These are phyloP conservation scores for Acanthamoeba sp. DNA, from an alignment of 208 protist species.

Conservation along the genomic window DNA sequence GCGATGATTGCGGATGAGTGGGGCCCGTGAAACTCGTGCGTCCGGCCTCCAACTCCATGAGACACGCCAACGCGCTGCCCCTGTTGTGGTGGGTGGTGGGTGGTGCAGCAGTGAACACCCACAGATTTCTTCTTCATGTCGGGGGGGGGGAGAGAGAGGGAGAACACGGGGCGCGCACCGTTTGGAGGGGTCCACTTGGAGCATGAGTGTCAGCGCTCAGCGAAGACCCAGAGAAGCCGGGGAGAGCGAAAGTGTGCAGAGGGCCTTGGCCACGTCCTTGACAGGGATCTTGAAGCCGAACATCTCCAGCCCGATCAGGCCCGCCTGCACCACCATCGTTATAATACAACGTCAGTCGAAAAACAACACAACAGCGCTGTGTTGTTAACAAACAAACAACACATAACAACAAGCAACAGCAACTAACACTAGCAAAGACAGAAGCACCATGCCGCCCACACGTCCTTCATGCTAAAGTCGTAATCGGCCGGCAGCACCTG, in stretches of 20 bases:
- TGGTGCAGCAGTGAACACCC: too few species aligned
- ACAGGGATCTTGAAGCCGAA: slow-evolving; percentile 60
- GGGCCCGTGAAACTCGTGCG: not conserved
- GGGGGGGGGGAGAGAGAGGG: too few species aligned
- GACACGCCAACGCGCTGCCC: slow-evolving; percentile 7
- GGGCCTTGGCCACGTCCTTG: not conserved
- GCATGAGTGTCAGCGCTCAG: not conserved
- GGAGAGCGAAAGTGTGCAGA: not conserved
- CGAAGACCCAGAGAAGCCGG: not conserved
- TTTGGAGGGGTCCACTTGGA: slow-evolving; percentile 16
- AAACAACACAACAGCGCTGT: not conserved
- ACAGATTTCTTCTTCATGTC: too few species aligned
- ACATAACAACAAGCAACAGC: not conserved
- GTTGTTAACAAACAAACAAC: not conserved
- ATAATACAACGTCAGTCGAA: too few species aligned
- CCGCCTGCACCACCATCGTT: not conserved
- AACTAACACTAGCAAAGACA: not conserved
- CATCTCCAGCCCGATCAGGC: slow-evolving; percentile 45
- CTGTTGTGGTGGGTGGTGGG: too few species aligned
- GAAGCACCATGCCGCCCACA: slow-evolving; percentile 18
- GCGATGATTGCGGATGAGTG: not conserved
- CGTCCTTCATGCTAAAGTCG: slow-evolving; percentile 41
- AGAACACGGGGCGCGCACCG: not conserved
- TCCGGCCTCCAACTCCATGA: slow-evolving; percentile 15
- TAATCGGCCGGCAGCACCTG: slow-evolving; percentile 17